Conservation (phyloP, 2,329 filamentous ascomycete genomes). For the Fusarium globosum region DNA sequence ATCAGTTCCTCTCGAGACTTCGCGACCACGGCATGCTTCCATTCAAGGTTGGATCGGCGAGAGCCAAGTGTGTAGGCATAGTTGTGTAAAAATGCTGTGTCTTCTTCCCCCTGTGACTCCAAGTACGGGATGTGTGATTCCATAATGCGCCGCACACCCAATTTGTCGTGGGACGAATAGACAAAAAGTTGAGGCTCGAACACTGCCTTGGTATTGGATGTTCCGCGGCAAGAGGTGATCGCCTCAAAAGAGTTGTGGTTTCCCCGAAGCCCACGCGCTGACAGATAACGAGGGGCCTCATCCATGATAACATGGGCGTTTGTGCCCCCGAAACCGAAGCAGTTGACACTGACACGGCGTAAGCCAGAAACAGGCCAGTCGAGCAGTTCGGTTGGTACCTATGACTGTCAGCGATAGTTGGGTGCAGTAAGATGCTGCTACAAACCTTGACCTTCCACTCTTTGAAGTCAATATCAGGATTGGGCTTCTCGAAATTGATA, state of each 20-base stretch:
- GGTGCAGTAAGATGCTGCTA: not conserved
- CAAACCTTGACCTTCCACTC: constrained; percentile 59
- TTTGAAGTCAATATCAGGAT: constrained; percentile 60
- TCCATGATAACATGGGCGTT: constrained; percentile 66
- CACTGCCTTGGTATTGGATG: not conserved
- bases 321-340: constrained; percentile 69
- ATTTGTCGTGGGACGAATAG: constrained; percentile 58
- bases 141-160: constrained; percentile 52
- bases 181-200: constrained; percentile 53
- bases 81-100: constrained; percentile 48
- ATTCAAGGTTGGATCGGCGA: constrained; percentile 58
- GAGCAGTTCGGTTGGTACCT: constrained; percentile 55
- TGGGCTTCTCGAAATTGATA: constrained; percentile 60
- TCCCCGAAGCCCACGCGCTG: constrained; percentile 48
- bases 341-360: constrained; percentile 65
- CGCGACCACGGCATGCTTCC: constrained; percentile 55
- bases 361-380: constrained; percentile 58
- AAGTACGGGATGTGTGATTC: constrained; percentile 51
- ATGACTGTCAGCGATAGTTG: not conserved
- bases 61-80: constrained; percentile 60
- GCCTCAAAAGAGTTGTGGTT: constrained; percentile 50
- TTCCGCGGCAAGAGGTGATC: not conserved
- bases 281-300: constrained; percentile 56
- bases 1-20: constrained; percentile 49
- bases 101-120: constrained; percentile 11